These are phyloP conservation scores for Beauveria medogensis DNA, from an alignment of 2,329 filamentous ascomycete genomes.

Conservation along the genomic window DNA sequence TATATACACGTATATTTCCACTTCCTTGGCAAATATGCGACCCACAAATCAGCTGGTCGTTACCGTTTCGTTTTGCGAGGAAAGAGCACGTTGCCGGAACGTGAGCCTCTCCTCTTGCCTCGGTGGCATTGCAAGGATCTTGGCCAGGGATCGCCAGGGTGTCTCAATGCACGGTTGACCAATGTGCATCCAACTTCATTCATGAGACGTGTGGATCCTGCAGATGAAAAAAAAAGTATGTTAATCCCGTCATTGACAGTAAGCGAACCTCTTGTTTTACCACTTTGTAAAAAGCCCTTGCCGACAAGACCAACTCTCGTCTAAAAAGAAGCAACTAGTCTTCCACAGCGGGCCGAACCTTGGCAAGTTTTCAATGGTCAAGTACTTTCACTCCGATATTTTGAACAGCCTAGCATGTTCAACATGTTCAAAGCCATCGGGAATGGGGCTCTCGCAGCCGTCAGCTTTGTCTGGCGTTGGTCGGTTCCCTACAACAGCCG, in stretches of 20 bases:
- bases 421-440: not conserved
- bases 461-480: constrained; percentile 15
- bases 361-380: not conserved
- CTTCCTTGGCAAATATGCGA: not conserved
- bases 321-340: constrained; percentile 1
- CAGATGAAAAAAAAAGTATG: not conserved
- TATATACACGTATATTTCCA: not conserved
- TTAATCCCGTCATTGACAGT: not conserved
- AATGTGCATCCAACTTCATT: not conserved
- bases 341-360: not conserved
- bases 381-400: not conserved
- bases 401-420: not conserved
- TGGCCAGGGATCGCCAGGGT: not conserved
- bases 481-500: constrained; percentile 15
- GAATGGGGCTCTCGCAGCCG: not conserved
- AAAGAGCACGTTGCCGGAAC: not conserved
- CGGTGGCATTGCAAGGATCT: not conserved
- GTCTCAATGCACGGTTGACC: not conserved
- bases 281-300: not conserved
- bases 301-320: not conserved
- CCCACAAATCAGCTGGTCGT: not conserved
- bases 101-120: not conserved
- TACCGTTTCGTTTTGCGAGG: not conserved
- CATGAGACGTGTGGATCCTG: not conserved
- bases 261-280: not conserved